Base-by-base conservation (phyloP, 2,329 filamentous ascomycete species). In the Aspergillus thermomutatus region DNA sequence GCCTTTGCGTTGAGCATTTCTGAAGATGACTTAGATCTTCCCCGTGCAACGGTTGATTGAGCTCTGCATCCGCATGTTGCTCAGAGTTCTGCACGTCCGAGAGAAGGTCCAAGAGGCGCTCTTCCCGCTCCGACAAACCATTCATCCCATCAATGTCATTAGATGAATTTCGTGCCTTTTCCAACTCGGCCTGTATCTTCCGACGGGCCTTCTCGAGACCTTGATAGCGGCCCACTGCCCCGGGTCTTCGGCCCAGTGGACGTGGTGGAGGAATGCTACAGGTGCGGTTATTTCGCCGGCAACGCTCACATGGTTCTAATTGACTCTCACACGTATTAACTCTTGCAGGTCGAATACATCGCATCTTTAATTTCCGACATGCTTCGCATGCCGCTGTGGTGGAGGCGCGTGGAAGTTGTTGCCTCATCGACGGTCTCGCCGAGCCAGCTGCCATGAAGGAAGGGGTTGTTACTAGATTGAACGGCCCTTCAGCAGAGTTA, bases 131-230 rank as follows among this genome's bases (percentile, higher is more conserved):
- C n/a, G n/a, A n/a, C n/a, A n/a, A n/a, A n/a, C n/a, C n/a, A n/a
- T n/a, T n/a, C n/a, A n/a, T n/a, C n/a, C n/a, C n/a, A n/a, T n/a
- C n/a, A n/a, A n/a, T n/a, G n/a, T n/a, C n/a, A n/a, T n/a, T n/a
- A n/a, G n/a, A n/a, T n/a, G n/a, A n/a, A n/a, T n/a, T n/a, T n/a
- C 54, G 54, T 1, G 56, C 60, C 34, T 65, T 69, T 4, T 59
- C 58, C 26, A 66, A 49, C 45, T 70, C 67, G 1, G 58, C 53
- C 49, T 70, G 62, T 26, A 70, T 59, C 25, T 67, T 67, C 4
- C 66, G 62, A 34, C 62, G 65, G 1, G 64, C 66, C 53, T 71
- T 71, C 45, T 71, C 65, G 19, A 71, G 50, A 7, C 67, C 67
- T 17, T 55, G 59, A 58, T 70, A 71, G 2, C 67, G 63, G 19